These are phyloP conservation scores for Forsythia viridissima DNA, from an alignment of 257 asterid genomes.

Conservation along the genomic window DNA sequence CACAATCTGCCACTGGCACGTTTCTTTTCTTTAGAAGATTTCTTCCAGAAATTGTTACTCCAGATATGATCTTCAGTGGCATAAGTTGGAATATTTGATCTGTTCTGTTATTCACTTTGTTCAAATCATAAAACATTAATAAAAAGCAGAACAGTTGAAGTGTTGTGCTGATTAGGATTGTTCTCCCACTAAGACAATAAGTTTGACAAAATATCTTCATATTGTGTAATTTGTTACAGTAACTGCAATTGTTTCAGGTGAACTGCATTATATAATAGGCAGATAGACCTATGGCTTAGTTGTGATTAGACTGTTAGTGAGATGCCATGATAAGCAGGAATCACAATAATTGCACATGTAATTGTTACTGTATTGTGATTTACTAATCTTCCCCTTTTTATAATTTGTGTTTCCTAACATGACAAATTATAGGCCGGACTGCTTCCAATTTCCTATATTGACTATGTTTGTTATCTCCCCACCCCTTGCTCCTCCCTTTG, in stretches of 20 bases:
- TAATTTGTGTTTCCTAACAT: conserved; percentile 5
- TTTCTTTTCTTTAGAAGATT: background rate
- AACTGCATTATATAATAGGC: background rate
- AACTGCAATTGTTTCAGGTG: background rate
- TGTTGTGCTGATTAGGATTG: conserved; percentile 14
- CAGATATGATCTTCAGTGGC: conserved; percentile 1
- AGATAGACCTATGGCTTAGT: background rate
- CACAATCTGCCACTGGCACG: background rate
- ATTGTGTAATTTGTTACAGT: conserved; percentile 1
- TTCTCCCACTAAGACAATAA: background rate
- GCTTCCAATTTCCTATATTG: conserved; percentile 8
- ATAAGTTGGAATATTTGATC: background rate
- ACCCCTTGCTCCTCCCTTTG: background rate
- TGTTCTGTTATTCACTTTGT: background rate
- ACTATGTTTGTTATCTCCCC: conserved; percentile 4
- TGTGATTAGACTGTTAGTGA: background rate
- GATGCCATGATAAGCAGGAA: conserved; percentile 13
- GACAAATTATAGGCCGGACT: background rate
- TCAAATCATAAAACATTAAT: background rate
- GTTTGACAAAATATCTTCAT: background rate
- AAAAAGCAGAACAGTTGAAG: background rate
- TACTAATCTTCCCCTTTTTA: conserved; percentile 5
- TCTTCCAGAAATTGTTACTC: background rate
- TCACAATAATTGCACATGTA: background rate
- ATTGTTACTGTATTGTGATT: background rate